Evolutionary conservation across 2,329 filamentous ascomycete species (phyloP).

Genomic region (Xylariaceae sp.): DNA sequence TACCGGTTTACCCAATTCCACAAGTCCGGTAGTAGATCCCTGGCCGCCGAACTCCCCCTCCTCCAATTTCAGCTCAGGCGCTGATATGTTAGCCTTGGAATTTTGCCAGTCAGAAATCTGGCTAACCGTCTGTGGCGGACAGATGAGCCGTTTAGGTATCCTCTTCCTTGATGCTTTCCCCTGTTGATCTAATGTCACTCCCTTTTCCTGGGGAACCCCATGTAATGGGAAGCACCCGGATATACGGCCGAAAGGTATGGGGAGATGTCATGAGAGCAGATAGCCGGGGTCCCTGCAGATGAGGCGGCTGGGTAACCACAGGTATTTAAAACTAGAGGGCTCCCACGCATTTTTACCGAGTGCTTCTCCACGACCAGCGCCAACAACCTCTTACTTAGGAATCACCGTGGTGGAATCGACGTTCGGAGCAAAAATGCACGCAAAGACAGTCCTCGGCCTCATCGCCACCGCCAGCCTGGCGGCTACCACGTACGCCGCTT

Average conservation of each 20-base stretch:
- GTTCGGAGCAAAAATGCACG: slow-evolving; percentile 19
- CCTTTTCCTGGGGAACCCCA: background rate
- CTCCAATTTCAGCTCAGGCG: slow-evolving; percentile 9
- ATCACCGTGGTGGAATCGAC: background rate
- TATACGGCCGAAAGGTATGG: background rate
- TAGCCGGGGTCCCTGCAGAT: background rate
- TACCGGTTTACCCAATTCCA: slow-evolving; percentile 27
- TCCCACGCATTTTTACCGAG: background rate
- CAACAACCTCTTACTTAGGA: background rate
- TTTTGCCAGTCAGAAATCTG: background rate
- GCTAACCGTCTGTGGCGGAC: background rate
- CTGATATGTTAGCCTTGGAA: background rate
- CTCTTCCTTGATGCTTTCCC: background rate
- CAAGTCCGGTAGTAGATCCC: background rate
- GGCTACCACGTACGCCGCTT: slow-evolving; percentile 24
- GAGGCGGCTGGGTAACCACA: background rate
- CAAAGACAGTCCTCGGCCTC: slow-evolving; percentile 21
- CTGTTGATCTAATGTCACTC: background rate
- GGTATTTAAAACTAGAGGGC: slow-evolving; percentile 7
- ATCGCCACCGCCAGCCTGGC: slow-evolving; percentile 21
- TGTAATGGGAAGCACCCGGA: background rate
- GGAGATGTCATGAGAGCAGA: background rate
- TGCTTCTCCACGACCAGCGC: background rate
- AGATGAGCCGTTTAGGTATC: background rate
- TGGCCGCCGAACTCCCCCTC: background rate